Evolutionary conservation across 352 stramenopile genomes (phyloP).

Genomic region (Elongisporangium anandrum): DNA sequence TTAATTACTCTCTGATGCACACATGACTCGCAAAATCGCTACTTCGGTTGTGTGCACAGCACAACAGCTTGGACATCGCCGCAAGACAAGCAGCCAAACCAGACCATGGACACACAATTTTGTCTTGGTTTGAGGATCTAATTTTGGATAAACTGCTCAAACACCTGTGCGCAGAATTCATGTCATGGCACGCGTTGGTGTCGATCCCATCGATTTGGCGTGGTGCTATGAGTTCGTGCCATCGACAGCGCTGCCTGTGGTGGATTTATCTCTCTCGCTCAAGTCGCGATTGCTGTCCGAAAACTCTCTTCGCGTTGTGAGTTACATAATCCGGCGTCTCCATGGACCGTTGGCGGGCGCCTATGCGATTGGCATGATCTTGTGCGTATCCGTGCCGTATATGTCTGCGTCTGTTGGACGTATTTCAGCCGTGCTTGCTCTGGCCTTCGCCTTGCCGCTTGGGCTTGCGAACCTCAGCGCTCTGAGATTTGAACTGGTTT

Average conservation of each 20-base stretch:
- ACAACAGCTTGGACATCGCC: too few species aligned
- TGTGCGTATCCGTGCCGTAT: slow-evolving; percentile 17
- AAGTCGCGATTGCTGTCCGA: slow-evolving; percentile 17
- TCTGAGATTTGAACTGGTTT: slow-evolving; percentile 31
- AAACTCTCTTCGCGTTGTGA: slow-evolving; percentile 10
- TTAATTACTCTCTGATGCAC: too few species aligned
- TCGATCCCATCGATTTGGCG: not conserved
- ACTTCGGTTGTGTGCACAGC: too few species aligned
- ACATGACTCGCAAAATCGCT: too few species aligned
- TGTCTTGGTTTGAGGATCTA: too few species aligned
- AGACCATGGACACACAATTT: too few species aligned
- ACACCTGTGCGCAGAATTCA: too few species aligned
- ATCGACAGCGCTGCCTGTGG: slow-evolving; percentile 14
- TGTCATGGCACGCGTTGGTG: not conserved
- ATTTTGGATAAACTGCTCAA: too few species aligned
- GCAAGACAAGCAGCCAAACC: too few species aligned
- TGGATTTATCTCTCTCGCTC: slow-evolving; percentile 34
- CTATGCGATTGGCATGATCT: slow-evolving; percentile 10
- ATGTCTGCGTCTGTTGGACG: slow-evolving; percentile 7
- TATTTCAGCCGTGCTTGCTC: slow-evolving; percentile 7
- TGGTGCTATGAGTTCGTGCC: slow-evolving; percentile 20
- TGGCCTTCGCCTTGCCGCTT: slow-evolving; percentile 15
- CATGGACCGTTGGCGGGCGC: slow-evolving; percentile 13
- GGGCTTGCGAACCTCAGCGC: slow-evolving; percentile 18
- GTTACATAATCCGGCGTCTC: slow-evolving; percentile 16